Evolutionary conservation across 139 green algal genomes (phyloP).

Genomic region (Micractinium sp.): DNA sequence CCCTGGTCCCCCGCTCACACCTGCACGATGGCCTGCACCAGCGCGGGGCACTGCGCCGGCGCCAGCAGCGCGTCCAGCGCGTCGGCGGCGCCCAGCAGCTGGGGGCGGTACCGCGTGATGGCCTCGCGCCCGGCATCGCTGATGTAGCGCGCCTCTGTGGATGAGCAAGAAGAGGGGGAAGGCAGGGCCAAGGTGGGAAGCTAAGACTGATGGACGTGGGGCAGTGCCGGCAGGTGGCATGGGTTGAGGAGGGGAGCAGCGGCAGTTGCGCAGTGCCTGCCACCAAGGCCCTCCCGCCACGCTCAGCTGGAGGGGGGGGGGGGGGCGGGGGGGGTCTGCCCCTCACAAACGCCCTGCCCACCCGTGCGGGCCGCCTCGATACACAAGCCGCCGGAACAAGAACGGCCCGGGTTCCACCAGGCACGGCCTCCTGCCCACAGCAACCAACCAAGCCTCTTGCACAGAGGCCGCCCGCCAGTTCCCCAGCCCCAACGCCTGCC

Average conservation of each 20-base stretch:
- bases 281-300: neutral
- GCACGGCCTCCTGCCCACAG: no score
- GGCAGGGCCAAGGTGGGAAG: neutral
- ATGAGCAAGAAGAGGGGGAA: neutral
- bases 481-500: no score
- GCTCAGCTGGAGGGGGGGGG: no score
- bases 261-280: neutral
- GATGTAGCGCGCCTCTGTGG: conserved; percentile 12
- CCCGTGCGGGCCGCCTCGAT: no score
- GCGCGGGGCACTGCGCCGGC: conserved; percentile 28
- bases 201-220: neutral
- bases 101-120: neutral
- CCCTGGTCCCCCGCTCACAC: neutral
- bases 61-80: conserved; percentile 46
- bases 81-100: conserved; percentile 33
- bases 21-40: conserved; percentile 39
- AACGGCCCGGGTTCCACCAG: no score
- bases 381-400: no score
- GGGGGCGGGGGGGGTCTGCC: no score
- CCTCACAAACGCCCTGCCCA: no score
- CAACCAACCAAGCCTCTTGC: no score
- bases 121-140: neutral
- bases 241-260: neutral
- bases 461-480: no score
- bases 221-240: neutral